Evolutionary conservation across 179 eudicot species (phyloP).

Genomic region (Corrigiola litoralis): DNA sequence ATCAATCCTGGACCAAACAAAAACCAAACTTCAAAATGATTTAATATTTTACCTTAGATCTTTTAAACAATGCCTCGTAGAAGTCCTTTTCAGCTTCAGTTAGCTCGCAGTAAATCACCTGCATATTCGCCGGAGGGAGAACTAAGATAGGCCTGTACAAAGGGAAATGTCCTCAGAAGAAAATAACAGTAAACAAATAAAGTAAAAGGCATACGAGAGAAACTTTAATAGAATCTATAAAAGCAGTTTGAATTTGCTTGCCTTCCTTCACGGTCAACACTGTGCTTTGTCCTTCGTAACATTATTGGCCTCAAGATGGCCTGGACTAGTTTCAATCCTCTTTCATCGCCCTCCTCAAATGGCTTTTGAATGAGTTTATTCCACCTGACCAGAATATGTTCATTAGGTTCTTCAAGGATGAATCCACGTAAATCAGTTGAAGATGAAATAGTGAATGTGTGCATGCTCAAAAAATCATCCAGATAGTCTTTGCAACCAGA

Average conservation of each 20-base stretch:
- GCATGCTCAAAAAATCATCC: too few species aligned
- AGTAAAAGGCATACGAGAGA: background rate
- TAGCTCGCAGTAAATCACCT: slow-evolving; percentile 80
- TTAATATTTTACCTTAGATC: slow-evolving; percentile 66
- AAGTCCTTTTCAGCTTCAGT: slow-evolving; percentile 95
- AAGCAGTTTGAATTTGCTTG: slow-evolving; percentile 13
- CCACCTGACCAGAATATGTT: slow-evolving; percentile 55
- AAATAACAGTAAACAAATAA: background rate
- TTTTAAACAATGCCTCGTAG: slow-evolving; percentile 86
- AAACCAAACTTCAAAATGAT: background rate
- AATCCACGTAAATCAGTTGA: background rate
- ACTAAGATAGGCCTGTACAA: slow-evolving; percentile 78
- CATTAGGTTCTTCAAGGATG: slow-evolving; percentile 8
- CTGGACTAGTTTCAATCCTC: slow-evolving; percentile 86
- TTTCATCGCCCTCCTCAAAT: slow-evolving; percentile 95
- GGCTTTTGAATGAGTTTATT: slow-evolving; percentile 93
- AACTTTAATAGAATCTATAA: background rate
- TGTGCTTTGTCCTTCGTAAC: slow-evolving; percentile 87
- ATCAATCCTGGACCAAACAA: background rate
- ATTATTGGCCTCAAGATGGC: slow-evolving; percentile 84
- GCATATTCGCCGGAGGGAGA: slow-evolving; percentile 86
- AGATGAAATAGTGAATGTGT: background rate
- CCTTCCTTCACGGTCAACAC: slow-evolving; percentile 90
- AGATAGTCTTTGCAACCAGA: too few species aligned
- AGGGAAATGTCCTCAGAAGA: background rate